phyloP scores from a whole-genome alignment of 805 yeast species.

The Cyberlindnera americana region DNA sequence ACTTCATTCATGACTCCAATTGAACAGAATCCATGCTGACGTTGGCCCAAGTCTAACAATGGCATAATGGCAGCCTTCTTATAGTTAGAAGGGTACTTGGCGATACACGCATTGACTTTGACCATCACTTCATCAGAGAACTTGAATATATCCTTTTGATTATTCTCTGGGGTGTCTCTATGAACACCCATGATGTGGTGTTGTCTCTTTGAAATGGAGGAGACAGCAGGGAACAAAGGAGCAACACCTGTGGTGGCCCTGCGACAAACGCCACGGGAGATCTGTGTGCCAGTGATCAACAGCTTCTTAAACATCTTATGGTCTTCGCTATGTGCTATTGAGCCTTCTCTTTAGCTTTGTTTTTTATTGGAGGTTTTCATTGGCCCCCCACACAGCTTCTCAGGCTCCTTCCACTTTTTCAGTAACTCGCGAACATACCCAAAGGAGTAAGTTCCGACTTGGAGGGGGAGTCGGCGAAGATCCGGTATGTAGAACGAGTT shows the following conservation, averaged over 20 bases:
- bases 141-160: conserved; percentile 66
- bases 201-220: conserved; percentile 6
- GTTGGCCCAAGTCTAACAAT: conserved; percentile 78
- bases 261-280: too few species aligned
- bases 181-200: conserved; percentile 46
- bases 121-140: conserved; percentile 60
- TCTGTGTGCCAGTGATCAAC: too few species aligned
- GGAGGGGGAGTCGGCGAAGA: too few species aligned
- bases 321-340: too few species aligned
- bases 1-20: conserved; percentile 88
- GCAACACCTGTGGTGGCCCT: background rate
- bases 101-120: conserved; percentile 69
- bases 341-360: too few species aligned
- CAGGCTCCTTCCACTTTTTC: too few species aligned
- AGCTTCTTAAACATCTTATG: too few species aligned
- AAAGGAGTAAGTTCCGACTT: too few species aligned
- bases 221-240: background rate
- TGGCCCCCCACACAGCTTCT: too few species aligned
- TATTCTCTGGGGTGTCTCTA: conserved; percentile 67
- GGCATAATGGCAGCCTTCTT: conserved; percentile 90
- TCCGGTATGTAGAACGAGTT: too few species aligned
- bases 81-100: conserved; percentile 82
- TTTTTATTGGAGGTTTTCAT: too few species aligned
- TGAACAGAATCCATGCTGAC: conserved; percentile 83
- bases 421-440: too few species aligned